Conservation (phyloP, 2,329 filamentous ascomycete species). For the Xylogone sp. region DNA sequence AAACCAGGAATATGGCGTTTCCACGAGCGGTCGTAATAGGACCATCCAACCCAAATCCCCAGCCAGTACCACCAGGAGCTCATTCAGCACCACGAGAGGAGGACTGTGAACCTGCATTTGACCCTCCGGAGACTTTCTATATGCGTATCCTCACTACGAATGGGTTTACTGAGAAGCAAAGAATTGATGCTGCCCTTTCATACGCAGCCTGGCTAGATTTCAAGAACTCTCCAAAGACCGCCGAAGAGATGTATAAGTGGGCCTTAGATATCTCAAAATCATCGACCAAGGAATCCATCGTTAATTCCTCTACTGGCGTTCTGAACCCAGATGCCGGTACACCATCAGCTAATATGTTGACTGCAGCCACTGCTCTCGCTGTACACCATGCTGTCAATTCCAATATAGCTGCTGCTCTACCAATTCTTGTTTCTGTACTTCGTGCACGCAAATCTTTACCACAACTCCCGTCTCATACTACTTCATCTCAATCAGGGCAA, state of each 20-base stretch:
- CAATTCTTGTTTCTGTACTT: slow-evolving; percentile 81
- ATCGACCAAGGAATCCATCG: slow-evolving; percentile 39
- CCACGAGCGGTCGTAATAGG: slow-evolving; percentile 72
- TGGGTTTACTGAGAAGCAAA: slow-evolving; percentile 76
- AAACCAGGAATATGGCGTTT: slow-evolving; percentile 60
- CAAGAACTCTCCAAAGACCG: slow-evolving; percentile 62
- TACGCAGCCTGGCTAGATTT: slow-evolving; percentile 85
- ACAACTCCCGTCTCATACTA: slow-evolving; percentile 24
- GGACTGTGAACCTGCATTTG: slow-evolving; percentile 67
- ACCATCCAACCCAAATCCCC: slow-evolving; percentile 77
- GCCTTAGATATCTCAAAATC: slow-evolving; percentile 70
- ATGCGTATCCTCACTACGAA: slow-evolving; percentile 75
- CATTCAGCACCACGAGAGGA: slow-evolving; percentile 66
- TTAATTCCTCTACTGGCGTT: slow-evolving; percentile 61
- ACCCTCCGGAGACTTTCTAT: slow-evolving; percentile 73
- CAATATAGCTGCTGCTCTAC: slow-evolving; percentile 66
- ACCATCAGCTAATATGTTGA: slow-evolving; percentile 71
- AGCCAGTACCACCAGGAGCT: slow-evolving; percentile 63
- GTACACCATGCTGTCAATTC: slow-evolving; percentile 71
- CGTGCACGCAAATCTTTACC: slow-evolving; percentile 66
- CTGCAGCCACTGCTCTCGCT: slow-evolving; percentile 71
- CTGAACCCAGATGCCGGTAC: slow-evolving; percentile 54
- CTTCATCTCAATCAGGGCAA: slow-evolving; percentile 10
- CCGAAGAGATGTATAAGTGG: slow-evolving; percentile 70
- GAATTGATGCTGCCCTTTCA: slow-evolving; percentile 74